phyloP scores from a whole-genome alignment of 108 stramenopile species.

The Skeletonema grethae region DNA sequence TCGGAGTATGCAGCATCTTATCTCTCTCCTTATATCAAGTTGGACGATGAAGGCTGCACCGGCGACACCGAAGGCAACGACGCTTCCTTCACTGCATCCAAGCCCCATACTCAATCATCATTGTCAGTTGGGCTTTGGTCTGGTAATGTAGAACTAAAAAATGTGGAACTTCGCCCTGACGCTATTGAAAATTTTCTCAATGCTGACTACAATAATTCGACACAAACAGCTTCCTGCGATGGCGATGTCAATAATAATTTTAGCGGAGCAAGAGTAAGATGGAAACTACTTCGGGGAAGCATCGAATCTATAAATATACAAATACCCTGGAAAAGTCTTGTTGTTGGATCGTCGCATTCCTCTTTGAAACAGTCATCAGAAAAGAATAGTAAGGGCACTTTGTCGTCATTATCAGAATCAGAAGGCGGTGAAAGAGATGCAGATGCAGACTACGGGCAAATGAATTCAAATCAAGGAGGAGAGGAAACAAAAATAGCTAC shows the following conservation, averaged over 20 bases:
- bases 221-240: neutral
- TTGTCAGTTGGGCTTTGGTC: constrained; percentile 41
- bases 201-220: neutral
- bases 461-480: neutral
- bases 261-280: constrained; percentile 20
- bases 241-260: constrained; percentile 5
- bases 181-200: constrained; percentile 45
- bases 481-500: constrained; percentile 8
- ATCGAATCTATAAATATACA: constrained; percentile 29
- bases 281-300: constrained; percentile 42
- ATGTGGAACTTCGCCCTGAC: constrained; percentile 39
- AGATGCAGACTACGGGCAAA: constrained; percentile 2
- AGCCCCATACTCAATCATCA: neutral
- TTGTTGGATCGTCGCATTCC: constrained; percentile 33
- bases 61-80: neutral
- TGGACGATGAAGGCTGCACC: constrained; percentile 21
- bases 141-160: constrained; percentile 38
- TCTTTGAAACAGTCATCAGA: constrained; percentile 6
- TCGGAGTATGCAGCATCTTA: constrained; percentile 39
- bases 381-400: neutral
- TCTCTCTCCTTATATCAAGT: constrained; percentile 45
- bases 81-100: constrained; percentile 8
- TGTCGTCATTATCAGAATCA: neutral
- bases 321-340: constrained; percentile 44
- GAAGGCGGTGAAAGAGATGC: neutral